These are phyloP conservation scores for Globisporangium polare DNA, from an alignment of 352 stramenopile species.

Conservation along the genomic window DNA sequence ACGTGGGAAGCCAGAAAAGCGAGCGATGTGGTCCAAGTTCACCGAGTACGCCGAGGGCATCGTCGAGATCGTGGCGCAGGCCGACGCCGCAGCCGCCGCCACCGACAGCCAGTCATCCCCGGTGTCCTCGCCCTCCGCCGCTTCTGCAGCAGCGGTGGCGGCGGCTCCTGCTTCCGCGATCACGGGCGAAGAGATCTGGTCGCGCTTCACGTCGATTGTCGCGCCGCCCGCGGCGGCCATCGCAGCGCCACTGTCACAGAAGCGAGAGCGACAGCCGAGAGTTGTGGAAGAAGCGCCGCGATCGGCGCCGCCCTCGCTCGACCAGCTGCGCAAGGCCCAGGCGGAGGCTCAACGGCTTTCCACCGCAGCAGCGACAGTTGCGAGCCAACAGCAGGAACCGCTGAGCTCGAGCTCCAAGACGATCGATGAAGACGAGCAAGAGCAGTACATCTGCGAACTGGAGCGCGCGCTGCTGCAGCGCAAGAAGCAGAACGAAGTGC, in stretches of 20 bases:
- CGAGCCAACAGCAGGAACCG: conserved; percentile 1
- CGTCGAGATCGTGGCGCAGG: conserved; percentile 67
- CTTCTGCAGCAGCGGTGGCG: neutral
- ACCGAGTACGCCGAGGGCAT: conserved; percentile 53
- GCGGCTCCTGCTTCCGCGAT: neutral
- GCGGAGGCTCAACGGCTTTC: neutral
- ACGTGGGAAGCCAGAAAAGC: neutral
- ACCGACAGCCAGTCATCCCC: conserved; percentile 14
- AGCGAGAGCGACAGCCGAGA: neutral
- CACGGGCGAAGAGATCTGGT: conserved; percentile 34
- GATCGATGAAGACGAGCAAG: conserved; percentile 55
- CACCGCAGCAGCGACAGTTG: neutral
- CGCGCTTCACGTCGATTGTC: conserved; percentile 40
- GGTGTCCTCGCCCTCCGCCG: conserved; percentile 4
- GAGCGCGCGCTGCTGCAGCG: conserved; percentile 66
- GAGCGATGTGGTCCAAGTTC: conserved; percentile 60
- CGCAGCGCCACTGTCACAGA: conserved; percentile 6
- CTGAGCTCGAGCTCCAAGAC: conserved; percentile 5
- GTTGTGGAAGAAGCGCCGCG: conserved; percentile 5
- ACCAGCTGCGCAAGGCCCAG: conserved; percentile 18
- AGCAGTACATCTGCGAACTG: conserved; percentile 77
- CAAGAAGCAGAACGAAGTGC: conserved; percentile 67
- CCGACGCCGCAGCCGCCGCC: conserved; percentile 24
- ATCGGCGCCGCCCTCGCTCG: conserved; percentile 10
- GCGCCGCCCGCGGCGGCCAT: conserved; percentile 23